Evolutionary conservation across 2,329 filamentous ascomycete genomes (phyloP).

Genomic region (Trichoderma harzianum): DNA sequence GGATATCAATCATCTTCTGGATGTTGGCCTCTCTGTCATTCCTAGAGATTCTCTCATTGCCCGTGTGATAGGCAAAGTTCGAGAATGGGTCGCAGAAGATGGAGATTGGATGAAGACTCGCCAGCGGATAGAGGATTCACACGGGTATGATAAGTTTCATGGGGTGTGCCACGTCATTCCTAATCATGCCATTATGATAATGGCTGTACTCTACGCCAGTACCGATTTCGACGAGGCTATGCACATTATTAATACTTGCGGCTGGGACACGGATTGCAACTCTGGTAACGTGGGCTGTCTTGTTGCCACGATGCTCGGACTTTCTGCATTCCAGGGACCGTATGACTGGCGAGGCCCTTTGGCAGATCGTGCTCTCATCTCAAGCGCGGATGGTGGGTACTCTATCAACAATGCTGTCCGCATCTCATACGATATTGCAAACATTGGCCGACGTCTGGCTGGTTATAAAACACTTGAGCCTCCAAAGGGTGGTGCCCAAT

Average conservation of each 20-base stretch:
- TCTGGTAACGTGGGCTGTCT: slow-evolving; percentile 37
- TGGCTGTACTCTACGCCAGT: slow-evolving; percentile 31
- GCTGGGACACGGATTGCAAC: slow-evolving; percentile 40
- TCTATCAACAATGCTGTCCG: slow-evolving; percentile 35
- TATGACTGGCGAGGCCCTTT: slow-evolving; percentile 35
- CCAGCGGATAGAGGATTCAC: slow-evolving; percentile 32
- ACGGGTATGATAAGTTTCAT: slow-evolving; percentile 31
- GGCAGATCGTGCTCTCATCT: slow-evolving; percentile 34
- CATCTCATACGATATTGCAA: slow-evolving; percentile 31
- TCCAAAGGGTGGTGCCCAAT: slow-evolving; percentile 35
- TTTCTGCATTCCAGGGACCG: slow-evolving; percentile 26
- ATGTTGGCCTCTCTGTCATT: slow-evolving; percentile 30
- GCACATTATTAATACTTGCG: slow-evolving; percentile 36
- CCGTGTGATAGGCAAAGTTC: slow-evolving; percentile 29
- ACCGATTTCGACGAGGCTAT: slow-evolving; percentile 33
- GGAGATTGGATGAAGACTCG: slow-evolving; percentile 33
- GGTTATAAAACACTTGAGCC: slow-evolving; percentile 21
- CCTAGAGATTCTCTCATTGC: slow-evolving; percentile 30
- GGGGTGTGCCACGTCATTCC: slow-evolving; percentile 33
- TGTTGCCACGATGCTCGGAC: slow-evolving; percentile 34
- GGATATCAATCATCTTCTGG: slow-evolving; percentile 33
- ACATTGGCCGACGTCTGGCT: slow-evolving; percentile 28
- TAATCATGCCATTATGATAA: slow-evolving; percentile 35
- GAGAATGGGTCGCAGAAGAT: slow-evolving; percentile 24
- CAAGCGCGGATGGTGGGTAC: slow-evolving; percentile 36